Base-by-base conservation (phyloP, 1,139 yeast species). In the Hyphopichia khmerensis region DNA sequence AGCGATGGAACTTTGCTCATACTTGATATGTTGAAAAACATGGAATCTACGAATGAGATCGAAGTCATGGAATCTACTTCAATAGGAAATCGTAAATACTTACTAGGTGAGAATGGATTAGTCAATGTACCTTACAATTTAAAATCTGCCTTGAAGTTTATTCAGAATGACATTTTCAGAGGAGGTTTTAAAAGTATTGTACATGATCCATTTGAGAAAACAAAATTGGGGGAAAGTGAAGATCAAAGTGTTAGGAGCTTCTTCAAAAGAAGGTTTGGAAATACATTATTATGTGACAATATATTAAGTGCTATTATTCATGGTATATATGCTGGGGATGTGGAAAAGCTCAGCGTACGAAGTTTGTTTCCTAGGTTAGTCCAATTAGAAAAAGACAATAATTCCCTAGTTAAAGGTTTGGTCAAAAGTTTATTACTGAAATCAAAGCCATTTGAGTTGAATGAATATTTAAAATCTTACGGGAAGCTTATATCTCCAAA, bases 321-420 rank as follows among this genome's bases (percentile, higher is more conserved):
- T 56, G 99, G 99, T 0, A 82, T 93, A 2, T 93, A 90, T 60
- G 97, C 96, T 4, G 97, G 96, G 1, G 96, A 91, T 60, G 74
- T 82, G 3, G 57, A 75, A 10, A 69, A 78, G 45, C 65, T 93
- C 36, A 87, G 96, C 63, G 80, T 86, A 0, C 67, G 77, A 18
- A 70, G 86, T 1, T 75, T 85, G 0, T 52, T 84, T 44, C 79
- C 81, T 0, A 50, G 64, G 13, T 55, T 88, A 47, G 78, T 74
- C 40, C 66, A 74, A 18, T 61, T 80, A 41, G 96, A 88, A 57
- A 56, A 65, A n/a, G 61, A 75, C 7, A 66, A 79, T 48, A 88
- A 90, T 0, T 82, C 90, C 1, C 60, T 87, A 3, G 51, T 80
- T 0, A 75, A 69, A 42, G 59, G 66, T 2, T 48, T 65, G 49